Conservation (phyloP, 2,329 filamentous ascomycete species). For the Berkeleyomyces basicola region DNA sequence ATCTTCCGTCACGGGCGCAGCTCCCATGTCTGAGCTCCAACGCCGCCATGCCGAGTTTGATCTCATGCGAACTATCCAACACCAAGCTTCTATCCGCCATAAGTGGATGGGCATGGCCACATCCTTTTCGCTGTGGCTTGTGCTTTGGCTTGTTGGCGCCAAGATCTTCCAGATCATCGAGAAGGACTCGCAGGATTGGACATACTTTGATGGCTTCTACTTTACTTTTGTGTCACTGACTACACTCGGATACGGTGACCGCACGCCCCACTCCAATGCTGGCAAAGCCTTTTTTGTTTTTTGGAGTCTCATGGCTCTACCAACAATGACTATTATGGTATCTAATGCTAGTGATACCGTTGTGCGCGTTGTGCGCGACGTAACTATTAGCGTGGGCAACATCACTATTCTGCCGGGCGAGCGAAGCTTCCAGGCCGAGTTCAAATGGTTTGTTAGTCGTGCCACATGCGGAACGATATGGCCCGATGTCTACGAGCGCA, state of each 20-base stretch:
- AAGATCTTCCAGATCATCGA: slow-evolving; percentile 48
- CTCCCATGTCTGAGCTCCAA: slow-evolving; percentile 28
- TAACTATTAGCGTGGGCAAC: slow-evolving; percentile 38
- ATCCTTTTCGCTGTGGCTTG: slow-evolving; percentile 49
- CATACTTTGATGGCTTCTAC: slow-evolving; percentile 69
- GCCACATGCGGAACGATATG: slow-evolving; percentile 30
- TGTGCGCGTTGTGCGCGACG: slow-evolving; percentile 42
- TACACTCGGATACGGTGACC: slow-evolving; percentile 77
- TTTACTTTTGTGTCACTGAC: slow-evolving; percentile 71
- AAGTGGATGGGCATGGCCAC: slow-evolving; percentile 58
- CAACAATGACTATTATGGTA: slow-evolving; percentile 76
- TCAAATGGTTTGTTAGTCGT: slow-evolving; percentile 27
- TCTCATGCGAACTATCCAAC: slow-evolving; percentile 68
- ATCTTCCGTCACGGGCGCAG: not conserved
- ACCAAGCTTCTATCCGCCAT: slow-evolving; percentile 43
- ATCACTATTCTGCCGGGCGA: slow-evolving; percentile 46
- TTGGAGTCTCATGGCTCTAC: slow-evolving; percentile 73
- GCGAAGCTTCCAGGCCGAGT: slow-evolving; percentile 27
- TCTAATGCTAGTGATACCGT: slow-evolving; percentile 74
- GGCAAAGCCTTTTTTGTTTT: slow-evolving; percentile 84
- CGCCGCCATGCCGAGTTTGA: slow-evolving; percentile 56
- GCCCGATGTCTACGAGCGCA: slow-evolving; percentile 3
- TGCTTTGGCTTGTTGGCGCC: slow-evolving; percentile 70
- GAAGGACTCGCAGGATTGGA: slow-evolving; percentile 39
- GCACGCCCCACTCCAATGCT: slow-evolving; percentile 57